phyloP scores from a whole-genome alignment of 2,329 filamentous ascomycete species.

The Venturiaceae sp. region DNA sequence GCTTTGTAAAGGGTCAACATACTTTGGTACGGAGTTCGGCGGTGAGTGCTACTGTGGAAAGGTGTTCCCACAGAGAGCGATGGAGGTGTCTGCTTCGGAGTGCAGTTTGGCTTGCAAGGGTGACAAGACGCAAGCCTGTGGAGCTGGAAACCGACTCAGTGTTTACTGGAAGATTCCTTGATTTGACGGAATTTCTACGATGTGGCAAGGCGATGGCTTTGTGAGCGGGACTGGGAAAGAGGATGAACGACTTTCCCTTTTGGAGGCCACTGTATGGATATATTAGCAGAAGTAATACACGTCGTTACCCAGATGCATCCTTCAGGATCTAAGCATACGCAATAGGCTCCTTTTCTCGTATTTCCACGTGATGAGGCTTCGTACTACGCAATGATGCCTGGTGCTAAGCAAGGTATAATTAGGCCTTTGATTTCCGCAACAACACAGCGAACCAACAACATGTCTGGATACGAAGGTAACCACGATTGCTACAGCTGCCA shows the following conservation, averaged over 20 bases:
- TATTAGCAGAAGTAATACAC: no score
- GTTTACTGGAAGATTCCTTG: neutral
- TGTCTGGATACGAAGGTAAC: slow-evolving; percentile 38
- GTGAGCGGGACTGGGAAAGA: no score
- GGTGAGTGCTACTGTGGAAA: slow-evolving; percentile 3
- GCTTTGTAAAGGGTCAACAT: neutral
- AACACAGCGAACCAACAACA: slow-evolving; percentile 11
- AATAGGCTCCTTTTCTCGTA: no score
- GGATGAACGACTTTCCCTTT: no score
- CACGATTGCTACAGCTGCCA: slow-evolving; percentile 10
- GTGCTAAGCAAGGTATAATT: neutral
- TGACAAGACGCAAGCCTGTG: neutral
- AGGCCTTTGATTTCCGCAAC: neutral
- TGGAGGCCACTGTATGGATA: no score
- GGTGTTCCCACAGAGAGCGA: neutral
- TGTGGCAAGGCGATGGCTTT: no score
- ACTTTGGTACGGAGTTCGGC: slow-evolving; percentile 7
- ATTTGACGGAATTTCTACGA: no score
- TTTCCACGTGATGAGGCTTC: neutral
- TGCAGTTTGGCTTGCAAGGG: neutral
- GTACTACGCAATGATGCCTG: neutral
- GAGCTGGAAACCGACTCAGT: neutral
- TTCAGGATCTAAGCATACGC: no score
- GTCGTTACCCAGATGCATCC: no score
- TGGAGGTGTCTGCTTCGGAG: neutral